A percentile compares a stretch with the other conserved stretches of the same genome.
Conservation (phyloP, 2,329 filamentous ascomycete genomes). For the Macroventuria anomochaeta region DNA sequence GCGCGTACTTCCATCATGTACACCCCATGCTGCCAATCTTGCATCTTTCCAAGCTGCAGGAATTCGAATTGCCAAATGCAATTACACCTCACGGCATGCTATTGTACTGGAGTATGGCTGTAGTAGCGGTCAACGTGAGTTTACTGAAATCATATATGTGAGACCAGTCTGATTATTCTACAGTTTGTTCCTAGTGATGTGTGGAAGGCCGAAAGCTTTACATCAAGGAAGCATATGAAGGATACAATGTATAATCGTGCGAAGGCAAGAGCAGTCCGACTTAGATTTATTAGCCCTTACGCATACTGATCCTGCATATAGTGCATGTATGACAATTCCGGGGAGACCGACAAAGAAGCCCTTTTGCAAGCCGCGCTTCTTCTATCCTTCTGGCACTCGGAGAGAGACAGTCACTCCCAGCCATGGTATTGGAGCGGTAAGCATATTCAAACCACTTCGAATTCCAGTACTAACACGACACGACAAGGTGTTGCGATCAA, state of each 20-base stretch:
- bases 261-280: neutral
- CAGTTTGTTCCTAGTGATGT: slow-evolving; percentile 7
- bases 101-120: slow-evolving; percentile 15
- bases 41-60: neutral
- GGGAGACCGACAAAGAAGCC: slow-evolving; percentile 10
- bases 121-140: slow-evolving; percentile 8
- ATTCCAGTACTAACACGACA: neutral
- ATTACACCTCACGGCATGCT: slow-evolving; percentile 1
- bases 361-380: slow-evolving; percentile 10
- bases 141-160: neutral
- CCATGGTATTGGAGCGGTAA: slow-evolving; percentile 19
- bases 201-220: slow-evolving; percentile 7
- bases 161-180: neutral
- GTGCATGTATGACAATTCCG: slow-evolving; percentile 15
- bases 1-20: slow-evolving; percentile 11
- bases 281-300: no score
- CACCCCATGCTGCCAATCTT: slow-evolving; percentile 9
- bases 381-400: slow-evolving; percentile 13
- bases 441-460: no score
- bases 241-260: slow-evolving; percentile 11
- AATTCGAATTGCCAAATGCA: neutral
- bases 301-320: neutral
- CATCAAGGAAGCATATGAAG: slow-evolving; percentile 13
- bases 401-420: slow-evolving; percentile 13
- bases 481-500: slow-evolving; percentile 4